Base-by-base conservation (phyloP, 106 monocot species). In the Narthecium ossifragum region DNA sequence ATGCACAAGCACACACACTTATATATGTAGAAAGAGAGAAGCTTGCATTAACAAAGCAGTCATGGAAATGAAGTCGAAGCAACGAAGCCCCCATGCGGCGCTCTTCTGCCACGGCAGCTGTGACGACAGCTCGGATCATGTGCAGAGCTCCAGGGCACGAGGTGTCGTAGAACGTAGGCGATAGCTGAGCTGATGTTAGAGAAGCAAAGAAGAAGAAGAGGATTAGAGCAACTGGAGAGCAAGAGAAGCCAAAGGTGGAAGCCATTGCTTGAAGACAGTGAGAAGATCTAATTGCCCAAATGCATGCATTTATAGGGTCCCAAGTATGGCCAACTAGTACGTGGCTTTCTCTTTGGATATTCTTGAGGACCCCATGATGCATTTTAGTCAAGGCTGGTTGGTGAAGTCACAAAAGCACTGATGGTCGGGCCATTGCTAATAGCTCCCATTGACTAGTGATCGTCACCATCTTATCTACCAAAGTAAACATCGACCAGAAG, bases 11-110 rank as follows among this genome's bases (percentile, higher is more conserved):
- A 49, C 5, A 49, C 6, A 21, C 7, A 18, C 48, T 9, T 5
- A 49, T n/a, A 49, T 49, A 49, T 3, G 23, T 8, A 25, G 18
- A n/a, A 15, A 15, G 15, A 15, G 18, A 52, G 8, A 25, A 13
- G 62, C 67, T 78, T 78, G 62, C 78, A 58, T 78, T 62, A 13
- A 73, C 78, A 27, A 67, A 78, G 62, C 72, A 72, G 46, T 78
- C 72, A 34, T 78, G 78, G 63, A 78, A 78, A 40, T 78, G 78
- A 20, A 73, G 71, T 5, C 73, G 69, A 26, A 79, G 69, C 27
- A 79, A 26, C 2, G 69, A 74, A 3, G 65, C 60, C 1, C 63
- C 65, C 65, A 65, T 65, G 51, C 79, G 74, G 25, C 26, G 32
- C 45, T 84, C 84, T 25, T 61, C 71, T 0, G 46, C 57, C 17